Conservation (phyloP, 345 rosid species). For the Camelina hispida region DNA sequence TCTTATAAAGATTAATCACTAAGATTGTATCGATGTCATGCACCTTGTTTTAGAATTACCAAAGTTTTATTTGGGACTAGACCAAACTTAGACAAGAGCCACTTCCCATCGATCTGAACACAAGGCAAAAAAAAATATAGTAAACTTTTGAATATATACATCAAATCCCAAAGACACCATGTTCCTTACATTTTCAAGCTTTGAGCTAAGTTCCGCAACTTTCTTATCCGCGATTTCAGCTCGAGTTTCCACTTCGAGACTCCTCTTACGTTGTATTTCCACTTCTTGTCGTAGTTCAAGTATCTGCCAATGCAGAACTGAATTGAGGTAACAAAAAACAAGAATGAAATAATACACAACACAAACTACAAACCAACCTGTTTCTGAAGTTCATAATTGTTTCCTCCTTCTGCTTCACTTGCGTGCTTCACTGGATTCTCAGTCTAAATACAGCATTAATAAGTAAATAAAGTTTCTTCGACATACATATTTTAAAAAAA, state of each 20-base stretch:
- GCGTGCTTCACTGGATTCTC: conserved; percentile 24
- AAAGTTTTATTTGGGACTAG: conserved; percentile 39
- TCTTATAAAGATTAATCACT: not conserved
- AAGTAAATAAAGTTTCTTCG: not conserved
- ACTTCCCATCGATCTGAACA: conserved; percentile 38
- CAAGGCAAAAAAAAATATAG: not conserved
- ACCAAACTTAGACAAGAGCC: conserved; percentile 46
- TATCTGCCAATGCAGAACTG: conserved; percentile 30
- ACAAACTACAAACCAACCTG: conserved; percentile 42
- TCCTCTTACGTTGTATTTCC: conserved; percentile 43
- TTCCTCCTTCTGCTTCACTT: conserved; percentile 24
- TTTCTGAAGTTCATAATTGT: conserved; percentile 41
- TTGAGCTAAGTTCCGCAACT: conserved; percentile 39
- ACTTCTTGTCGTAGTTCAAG: conserved; percentile 41
- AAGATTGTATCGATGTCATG: conserved; percentile 1
- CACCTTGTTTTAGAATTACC: conserved; percentile 33
- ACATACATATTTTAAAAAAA: not conserved
- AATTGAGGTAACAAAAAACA: not conserved
- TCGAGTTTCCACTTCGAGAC: conserved; percentile 37
- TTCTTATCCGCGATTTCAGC: conserved; percentile 40
- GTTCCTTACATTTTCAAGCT: conserved; percentile 39
- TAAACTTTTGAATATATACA: conserved; percentile 1
- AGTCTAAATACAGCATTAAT: conserved; percentile 28
- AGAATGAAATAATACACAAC: not conserved
- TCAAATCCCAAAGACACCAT: not conserved